These are phyloP conservation scores for Candida freyschussii DNA, from an alignment of 1,139 yeast genomes.

Conservation along the genomic window DNA sequence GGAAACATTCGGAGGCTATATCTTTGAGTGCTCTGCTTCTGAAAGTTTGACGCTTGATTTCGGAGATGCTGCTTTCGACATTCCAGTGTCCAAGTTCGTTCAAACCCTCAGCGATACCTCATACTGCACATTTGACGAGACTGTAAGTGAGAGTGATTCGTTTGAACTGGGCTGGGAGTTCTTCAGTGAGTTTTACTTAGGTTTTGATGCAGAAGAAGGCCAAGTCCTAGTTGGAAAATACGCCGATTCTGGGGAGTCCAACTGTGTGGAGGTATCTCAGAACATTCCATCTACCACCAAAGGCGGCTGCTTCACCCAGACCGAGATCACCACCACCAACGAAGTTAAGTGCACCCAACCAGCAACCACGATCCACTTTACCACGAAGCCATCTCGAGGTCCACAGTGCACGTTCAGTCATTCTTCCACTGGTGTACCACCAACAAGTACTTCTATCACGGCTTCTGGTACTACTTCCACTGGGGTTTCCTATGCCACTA, in stretches of 20 bases:
- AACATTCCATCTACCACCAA: slow-evolving; percentile 5
- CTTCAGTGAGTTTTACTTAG: slow-evolving; percentile 13
- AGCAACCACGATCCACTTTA: slow-evolving; percentile 7
- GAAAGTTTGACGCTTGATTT: slow-evolving; percentile 12
- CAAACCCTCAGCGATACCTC: slow-evolving; percentile 8
- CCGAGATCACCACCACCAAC: slow-evolving; percentile 5
- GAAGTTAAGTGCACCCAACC: slow-evolving; percentile 6
- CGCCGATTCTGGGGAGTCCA: slow-evolving; percentile 5
- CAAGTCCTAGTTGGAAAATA: slow-evolving; percentile 14
- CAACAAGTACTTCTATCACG: neutral
- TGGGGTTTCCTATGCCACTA: neutral
- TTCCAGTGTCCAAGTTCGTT: slow-evolving; percentile 10
- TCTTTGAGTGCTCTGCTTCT: slow-evolving; percentile 13
- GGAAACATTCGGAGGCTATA: slow-evolving; percentile 8
- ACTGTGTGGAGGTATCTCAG: slow-evolving; percentile 9
- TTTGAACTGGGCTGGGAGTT: slow-evolving; percentile 16
- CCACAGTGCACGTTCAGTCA: neutral
- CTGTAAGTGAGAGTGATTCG: slow-evolving; percentile 6
- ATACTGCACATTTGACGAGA: slow-evolving; percentile 11
- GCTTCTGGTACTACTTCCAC: neutral
- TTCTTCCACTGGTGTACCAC: neutral
- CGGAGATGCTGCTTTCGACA: slow-evolving; percentile 10
- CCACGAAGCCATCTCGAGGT: slow-evolving; percentile 3
- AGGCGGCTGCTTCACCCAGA: slow-evolving; percentile 5
- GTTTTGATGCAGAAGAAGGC: slow-evolving; percentile 15